Evolutionary conservation across 192 early-diverging fungal genomes (phyloP), one percentile per base, ranked within the genome.

Genomic region (Entomortierella parvispora): DNA sequence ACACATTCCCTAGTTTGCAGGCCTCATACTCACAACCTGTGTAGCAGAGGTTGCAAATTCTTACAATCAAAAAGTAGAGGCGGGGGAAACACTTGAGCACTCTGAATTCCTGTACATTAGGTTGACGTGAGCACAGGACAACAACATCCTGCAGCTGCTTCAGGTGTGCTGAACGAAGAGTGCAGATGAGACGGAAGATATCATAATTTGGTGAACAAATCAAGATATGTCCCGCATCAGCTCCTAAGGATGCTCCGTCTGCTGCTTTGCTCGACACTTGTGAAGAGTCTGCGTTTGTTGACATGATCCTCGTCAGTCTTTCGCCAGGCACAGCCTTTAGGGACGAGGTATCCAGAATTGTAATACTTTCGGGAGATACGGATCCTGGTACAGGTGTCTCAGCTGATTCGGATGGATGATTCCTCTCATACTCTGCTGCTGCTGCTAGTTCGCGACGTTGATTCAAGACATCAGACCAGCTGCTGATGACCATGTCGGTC

Each of bases 121-220:
- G 83, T 22, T 69, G 65, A 6, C 66, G 53, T 12, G 66, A 29
- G 46, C 80, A 77, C 17, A 86, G 62, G 25, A 86, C 43, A 25
- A 86, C 81, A 54, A 86, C 72, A 58, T 86, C 85, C 37, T 79
- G 85, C 20, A 86, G 40, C 11, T 86, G 79, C 34, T 59, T 77
- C 53, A 77, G 49, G 47, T 77, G 74, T 0, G 65, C 63, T 4
- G 74, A 77, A 40, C 74, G 51, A 1, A 77, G 32, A 2, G 74
- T 77, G 43, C 74, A 77, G 17, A 77, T 48, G 9, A 77, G 55
- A 12, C 74, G 65, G 55, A 77, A 77, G 23, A 77, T 68, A 17
- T 77, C 74, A 28, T 64, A 77, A 48, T 77, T 77, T 29, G 74
- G 74, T 20, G 74, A 77, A 26, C 74, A 77, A 17, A 77, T 53